Percentiles rank a stretch among this genome's conserved stretches.
Evolutionary conservation across 768 basidiomycete genomes (phyloP).

Genomic region (Leccinellum albellum): DNA sequence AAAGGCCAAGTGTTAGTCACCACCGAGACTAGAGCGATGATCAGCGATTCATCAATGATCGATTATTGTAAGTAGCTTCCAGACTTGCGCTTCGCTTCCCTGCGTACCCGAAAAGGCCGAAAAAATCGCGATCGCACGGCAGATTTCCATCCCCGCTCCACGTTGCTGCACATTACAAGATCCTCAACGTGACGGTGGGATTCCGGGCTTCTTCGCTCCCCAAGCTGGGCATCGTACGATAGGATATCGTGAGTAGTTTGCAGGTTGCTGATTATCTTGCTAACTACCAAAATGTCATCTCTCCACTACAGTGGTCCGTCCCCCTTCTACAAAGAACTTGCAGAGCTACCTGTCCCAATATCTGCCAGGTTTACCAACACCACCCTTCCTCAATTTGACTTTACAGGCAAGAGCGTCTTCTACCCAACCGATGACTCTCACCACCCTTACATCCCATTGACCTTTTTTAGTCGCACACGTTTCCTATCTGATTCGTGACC

Average conservation of each 20-base stretch:
- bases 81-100: too few species aligned
- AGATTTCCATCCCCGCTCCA: not conserved
- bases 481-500: slow-evolving; percentile 47
- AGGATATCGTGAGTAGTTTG: too few species aligned
- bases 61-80: too few species aligned
- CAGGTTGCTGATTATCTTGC: not conserved
- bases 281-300: not conserved
- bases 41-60: too few species aligned
- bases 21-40: too few species aligned
- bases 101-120: not conserved
- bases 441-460: not conserved
- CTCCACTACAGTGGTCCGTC: not conserved
- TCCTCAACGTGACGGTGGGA: too few species aligned
- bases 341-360: slow-evolving; percentile 38
- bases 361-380: slow-evolving; percentile 34
- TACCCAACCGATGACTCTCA: not conserved
- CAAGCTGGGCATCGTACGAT: too few species aligned
- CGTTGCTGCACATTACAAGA: too few species aligned
- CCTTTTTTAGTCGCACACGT: slow-evolving; percentile 38
- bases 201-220: too few species aligned
- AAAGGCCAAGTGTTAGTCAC: too few species aligned
- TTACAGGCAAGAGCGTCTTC: slow-evolving; percentile 9
- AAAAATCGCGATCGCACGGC: not conserved
- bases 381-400: not conserved
- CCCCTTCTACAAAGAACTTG: not conserved